Base-by-base conservation (phyloP, 1,284 basidiomycete species). In the Trichosporon sp. region DNA sequence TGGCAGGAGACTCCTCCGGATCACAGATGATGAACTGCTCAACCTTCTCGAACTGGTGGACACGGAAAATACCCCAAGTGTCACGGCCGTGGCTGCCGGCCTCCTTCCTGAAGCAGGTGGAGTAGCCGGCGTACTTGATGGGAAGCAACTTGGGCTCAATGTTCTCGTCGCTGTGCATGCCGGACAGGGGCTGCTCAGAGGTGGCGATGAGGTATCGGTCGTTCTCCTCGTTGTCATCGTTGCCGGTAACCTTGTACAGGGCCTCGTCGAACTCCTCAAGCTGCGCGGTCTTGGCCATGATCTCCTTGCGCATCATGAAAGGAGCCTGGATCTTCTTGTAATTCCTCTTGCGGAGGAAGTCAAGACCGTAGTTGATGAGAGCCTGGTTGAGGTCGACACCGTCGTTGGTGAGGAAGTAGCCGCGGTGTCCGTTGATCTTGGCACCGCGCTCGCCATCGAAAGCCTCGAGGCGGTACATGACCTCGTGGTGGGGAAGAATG, bases 121-220 rank as follows among this genome's bases (percentile, higher is more conserved):
- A 86, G 79, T 86, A 86, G 33, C 85, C 85, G 27, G 85, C 85
- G 75, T 85, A 85, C 60, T 81, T 82, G 78, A 97, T 86, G 7
- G 96, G 95, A 10, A 99, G 87, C 49, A 86, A 87, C 67, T 92
- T 88, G 4, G 94, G 94, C 76, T 98, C 95, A 79, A 99, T 95
- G 90, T 95, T 96, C 81, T 99, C 96, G 75, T 95, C 93, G 36
- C 89, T 87, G 83, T 97, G 92, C 81, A 89, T 90, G 14, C 92
- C 92, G 4, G 95, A 97, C 80, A 99, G 95, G 56, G 95, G 96
- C 79, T 99, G 95, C 81, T 99, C 96, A 33, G 93, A 96, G 58
- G 95, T 99, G 6, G 96, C 95, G 76, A 99, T 99, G 56, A 99
- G 87, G 82, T 99, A 99, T 81, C 97, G 98, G 81, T 99, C 96